Percentiles rank a stretch among this genome's conserved stretches.
Conservation (phyloP, 176 grass and related monocot genomes). For the Musa troglodytarum region DNA sequence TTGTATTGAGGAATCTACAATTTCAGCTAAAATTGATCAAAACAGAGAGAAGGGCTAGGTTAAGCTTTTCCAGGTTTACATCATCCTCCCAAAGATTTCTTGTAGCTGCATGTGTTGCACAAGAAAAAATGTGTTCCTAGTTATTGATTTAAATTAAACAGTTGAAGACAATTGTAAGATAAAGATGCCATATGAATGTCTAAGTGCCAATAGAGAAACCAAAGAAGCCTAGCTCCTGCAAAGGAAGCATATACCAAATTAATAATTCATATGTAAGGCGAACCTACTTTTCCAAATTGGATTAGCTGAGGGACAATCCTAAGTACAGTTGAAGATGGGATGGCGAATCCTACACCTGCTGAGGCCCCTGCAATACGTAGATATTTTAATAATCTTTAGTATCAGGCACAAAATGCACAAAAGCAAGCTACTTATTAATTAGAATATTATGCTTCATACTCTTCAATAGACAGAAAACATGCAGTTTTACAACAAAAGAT, state of each 20-base stretch:
- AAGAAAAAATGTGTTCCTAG: too few relatives aligned
- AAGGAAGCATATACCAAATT: background rate
- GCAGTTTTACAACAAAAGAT: background rate
- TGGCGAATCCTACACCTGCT: constrained; percentile 88
- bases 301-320: constrained; percentile 91
- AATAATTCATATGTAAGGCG: background rate
- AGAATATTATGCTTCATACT: background rate
- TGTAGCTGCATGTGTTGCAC: too few relatives aligned
- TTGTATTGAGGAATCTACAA: background rate
- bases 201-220: background rate
- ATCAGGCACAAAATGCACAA: background rate
- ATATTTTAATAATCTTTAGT: constrained; percentile 9
- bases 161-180: background rate
- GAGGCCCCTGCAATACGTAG: constrained; percentile 61
- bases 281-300: constrained; percentile 79
- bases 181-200: background rate
- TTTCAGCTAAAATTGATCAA: background rate
- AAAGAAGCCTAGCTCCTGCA: background rate
- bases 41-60: background rate
- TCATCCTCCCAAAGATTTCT: too few relatives aligned
- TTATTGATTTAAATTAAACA: too few relatives aligned
- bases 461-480: too few relatives aligned
- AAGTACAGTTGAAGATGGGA: constrained; percentile 85
- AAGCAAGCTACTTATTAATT: background rate
- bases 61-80: background rate